A percentile compares a stretch with the other conserved stretches of the same genome.
These are phyloP conservation scores for Hypoxylon trugodes DNA, from an alignment of 495 filamentous ascomycete genomes.

Conservation along the genomic window DNA sequence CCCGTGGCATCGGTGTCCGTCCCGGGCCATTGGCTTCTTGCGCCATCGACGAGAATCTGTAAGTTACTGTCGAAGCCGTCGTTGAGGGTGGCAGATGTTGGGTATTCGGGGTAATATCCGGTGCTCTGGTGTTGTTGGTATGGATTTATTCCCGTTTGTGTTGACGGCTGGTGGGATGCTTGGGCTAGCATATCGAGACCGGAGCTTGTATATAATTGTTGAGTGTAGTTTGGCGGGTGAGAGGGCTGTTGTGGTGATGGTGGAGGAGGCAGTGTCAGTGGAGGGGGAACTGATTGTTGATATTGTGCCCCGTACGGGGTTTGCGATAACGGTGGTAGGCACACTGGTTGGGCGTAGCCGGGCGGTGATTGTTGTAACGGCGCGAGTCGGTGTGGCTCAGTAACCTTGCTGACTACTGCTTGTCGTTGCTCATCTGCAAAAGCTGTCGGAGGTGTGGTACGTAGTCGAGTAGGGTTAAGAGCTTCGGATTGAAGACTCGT, in stretches of 20 bases:
- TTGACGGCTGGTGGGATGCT: conserved; percentile 28
- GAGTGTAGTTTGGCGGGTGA: conserved; percentile 23
- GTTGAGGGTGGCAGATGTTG: conserved; percentile 34
- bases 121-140: conserved; percentile 28
- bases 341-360: conserved; percentile 37
- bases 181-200: conserved; percentile 35
- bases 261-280: conserved; percentile 9
- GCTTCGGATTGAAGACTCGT: conserved; percentile 28
- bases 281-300: conserved; percentile 15
- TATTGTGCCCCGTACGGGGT: conserved; percentile 32
- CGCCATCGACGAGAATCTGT: conserved; percentile 44
- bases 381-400: conserved; percentile 38
- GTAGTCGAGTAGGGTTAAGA: conserved; percentile 5
- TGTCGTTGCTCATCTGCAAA: conserved; percentile 6
- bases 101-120: conserved; percentile 34
- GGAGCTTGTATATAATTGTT: conserved; percentile 22
- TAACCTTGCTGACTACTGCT: conserved; percentile 3
- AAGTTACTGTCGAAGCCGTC: conserved; percentile 46
- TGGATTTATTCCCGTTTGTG: conserved; percentile 20
- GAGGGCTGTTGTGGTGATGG: conserved; percentile 5
- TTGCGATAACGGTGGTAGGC: conserved; percentile 41
- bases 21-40: conserved; percentile 36
- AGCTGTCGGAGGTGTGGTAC: conserved; percentile 5
- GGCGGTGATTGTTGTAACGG: conserved; percentile 35
- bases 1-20: conserved; percentile 29